Evolutionary conservation across 176 grass and related monocot species (phyloP).

Genomic region (Microstegium vimineum): DNA sequence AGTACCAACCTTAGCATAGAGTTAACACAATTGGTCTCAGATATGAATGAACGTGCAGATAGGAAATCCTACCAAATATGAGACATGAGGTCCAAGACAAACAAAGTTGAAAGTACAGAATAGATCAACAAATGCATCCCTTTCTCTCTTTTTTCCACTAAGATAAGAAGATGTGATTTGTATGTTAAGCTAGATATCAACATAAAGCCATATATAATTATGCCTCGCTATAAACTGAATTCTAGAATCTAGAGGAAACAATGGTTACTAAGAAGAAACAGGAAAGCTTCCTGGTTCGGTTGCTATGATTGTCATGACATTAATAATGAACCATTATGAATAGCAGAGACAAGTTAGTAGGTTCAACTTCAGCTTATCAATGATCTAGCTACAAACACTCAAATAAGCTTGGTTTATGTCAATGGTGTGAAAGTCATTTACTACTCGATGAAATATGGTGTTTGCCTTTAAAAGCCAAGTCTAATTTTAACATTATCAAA

Average conservation of each 20-base stretch:
- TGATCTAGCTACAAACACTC: not conserved
- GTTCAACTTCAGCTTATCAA: not conserved
- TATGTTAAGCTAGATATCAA: not conserved
- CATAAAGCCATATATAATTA: not conserved
- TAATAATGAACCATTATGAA: not conserved
- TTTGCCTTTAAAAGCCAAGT: not conserved
- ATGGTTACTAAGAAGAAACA: not conserved
- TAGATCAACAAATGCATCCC: not conserved
- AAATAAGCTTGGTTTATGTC: not conserved
- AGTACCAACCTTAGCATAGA: not conserved
- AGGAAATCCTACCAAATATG: not conserved
- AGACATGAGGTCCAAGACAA: not conserved
- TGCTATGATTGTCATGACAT: not conserved
- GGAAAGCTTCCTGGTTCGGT: not conserved
- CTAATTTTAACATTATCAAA: not conserved
- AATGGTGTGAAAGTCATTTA: not conserved
- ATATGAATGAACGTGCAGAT: not conserved
- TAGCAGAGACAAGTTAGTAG: not conserved
- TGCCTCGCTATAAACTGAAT: not conserved
- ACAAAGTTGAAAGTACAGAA: not conserved
- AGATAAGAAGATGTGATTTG: not conserved
- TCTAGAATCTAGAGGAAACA: not conserved
- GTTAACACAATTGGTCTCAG: not conserved
- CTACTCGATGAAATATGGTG: not conserved
- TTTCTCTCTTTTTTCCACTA: not conserved